Evolutionary conservation across 768 basidiomycete genomes (phyloP).

Genomic region (Kwoniella pini): DNA sequence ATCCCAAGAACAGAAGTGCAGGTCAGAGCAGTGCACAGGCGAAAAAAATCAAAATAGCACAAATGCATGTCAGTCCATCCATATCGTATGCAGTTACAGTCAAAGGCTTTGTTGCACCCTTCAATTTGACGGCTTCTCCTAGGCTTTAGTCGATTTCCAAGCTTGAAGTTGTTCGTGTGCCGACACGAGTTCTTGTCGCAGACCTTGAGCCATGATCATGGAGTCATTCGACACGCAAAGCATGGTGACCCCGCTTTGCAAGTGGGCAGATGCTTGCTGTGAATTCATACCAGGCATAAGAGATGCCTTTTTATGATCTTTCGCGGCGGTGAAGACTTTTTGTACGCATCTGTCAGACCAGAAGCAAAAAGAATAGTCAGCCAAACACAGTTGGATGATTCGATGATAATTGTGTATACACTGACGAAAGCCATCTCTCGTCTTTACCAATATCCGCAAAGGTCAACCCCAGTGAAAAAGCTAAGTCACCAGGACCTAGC

Average conservation of each 20-base stretch:
- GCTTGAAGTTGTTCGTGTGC: constrained; percentile 1
- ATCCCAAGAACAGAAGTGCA: no score
- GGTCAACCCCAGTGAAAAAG: constrained; percentile 3
- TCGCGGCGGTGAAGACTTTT: background rate
- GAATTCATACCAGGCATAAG: constrained; percentile 13
- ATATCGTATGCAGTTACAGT: no score
- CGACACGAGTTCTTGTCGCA: constrained; percentile 5
- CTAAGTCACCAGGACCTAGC: constrained; percentile 3
- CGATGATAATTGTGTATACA: no score
- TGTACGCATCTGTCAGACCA: no score
- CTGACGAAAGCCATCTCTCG: constrained; percentile 5
- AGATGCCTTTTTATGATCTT: constrained; percentile 5
- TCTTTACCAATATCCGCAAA: background rate
- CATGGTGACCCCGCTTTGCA: constrained; percentile 7
- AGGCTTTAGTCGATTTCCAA: background rate
- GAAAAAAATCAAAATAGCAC: no score
- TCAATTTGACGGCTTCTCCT: no score
- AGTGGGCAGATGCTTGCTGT: background rate
- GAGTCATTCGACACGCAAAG: constrained; percentile 8
- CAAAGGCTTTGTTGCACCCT: no score
- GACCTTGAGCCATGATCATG: constrained; percentile 4
- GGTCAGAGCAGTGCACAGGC: no score
- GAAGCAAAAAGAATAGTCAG: background rate
- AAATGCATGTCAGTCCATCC: no score
- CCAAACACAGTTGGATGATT: background rate